phyloP scores from a whole-genome alignment of 1,284 basidiomycete species.

The Paramarasmius palmivorus region DNA sequence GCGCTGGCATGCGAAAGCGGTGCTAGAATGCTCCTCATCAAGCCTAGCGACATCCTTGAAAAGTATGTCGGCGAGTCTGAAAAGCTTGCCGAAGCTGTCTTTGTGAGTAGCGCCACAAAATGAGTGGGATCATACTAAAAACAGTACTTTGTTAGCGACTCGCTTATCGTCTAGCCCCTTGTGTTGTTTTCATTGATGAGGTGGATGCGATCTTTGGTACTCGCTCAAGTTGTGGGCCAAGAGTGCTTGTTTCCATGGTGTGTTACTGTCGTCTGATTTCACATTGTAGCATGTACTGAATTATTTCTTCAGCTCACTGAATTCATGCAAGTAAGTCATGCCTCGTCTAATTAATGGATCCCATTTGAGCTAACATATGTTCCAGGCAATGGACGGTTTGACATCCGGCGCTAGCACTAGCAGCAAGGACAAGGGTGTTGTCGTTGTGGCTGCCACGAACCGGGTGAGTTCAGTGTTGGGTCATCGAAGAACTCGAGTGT shows the following conservation, averaged over 20 bases:
- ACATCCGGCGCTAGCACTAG: constrained; percentile 14
- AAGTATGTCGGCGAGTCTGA: constrained; percentile 15
- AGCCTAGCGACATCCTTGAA: constrained; percentile 15
- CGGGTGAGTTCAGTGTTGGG: constrained; percentile 14
- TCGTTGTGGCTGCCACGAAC: constrained; percentile 22
- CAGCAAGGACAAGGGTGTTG: constrained; percentile 18
- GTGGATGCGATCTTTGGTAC: constrained; percentile 18
- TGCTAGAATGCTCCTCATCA: constrained; percentile 15
- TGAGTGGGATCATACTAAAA: neutral
- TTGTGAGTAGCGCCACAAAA: constrained; percentile 8
- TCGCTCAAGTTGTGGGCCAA: constrained; percentile 4
- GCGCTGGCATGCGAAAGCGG: constrained; percentile 18
- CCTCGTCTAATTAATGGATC: neutral
- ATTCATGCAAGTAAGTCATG: neutral
- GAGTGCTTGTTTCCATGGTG: neutral
- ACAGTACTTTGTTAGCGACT: constrained; percentile 11
- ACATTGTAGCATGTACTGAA: neutral
- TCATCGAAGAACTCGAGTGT: neutral
- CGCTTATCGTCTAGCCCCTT: constrained; percentile 18
- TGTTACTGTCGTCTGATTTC: neutral
- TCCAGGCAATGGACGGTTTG: constrained; percentile 22
- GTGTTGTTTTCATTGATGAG: constrained; percentile 22
- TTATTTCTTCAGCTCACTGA: neutral
- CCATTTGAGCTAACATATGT: neutral
- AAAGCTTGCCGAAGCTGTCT: constrained; percentile 12